Evolutionary conservation across 805 yeast species (phyloP), one percentile per base, ranked within the genome.

Genomic region (Yarrowia divulgata): DNA sequence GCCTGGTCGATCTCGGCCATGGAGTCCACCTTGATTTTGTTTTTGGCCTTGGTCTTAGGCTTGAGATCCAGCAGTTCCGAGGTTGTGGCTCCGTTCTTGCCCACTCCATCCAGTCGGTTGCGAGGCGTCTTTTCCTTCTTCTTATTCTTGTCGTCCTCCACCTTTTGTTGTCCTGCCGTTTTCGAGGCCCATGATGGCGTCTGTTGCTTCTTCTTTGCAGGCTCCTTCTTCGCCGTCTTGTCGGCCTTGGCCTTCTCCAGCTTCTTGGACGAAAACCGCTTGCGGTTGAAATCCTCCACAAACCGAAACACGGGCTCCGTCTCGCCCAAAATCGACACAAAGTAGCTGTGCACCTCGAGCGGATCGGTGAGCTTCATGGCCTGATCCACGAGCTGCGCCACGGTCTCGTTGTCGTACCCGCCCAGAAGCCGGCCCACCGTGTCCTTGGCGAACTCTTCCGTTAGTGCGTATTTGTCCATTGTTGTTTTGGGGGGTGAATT

Each of bases 1-100:
- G 88, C 87, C 0, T 86, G 85, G 70, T 90, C 93, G 8, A 90
- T 83, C 70, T 90, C 94, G 60, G 85, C 82, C 68, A 90, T 76
- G 34, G 86, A 84, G 48, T 85, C 88, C 8, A 87, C 76, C 74
- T 84, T 87, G 71, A 79, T 82, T 73, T 68, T 78, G 72, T 66
- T 50, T 23, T 66, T 50, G 8, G 45, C 68, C 13, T n/a, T 29
- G 18, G 45, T 37, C 6, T 49, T 49, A 3, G 68, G 68, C 32
- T 48, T 63, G 35, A 48, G 37, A 40, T 48, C 57, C 32, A 63
- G 45, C 37, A 63, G 29, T 12, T 63, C 68, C 8, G 68, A 63
- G 8, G 68, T 63, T 1, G 57, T 48, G 4, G 68, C 55, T 35
- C 68, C 66, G 8, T 5, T 1, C 12, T 60, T 60, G 13, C 66